Evolutionary conservation across 2,329 filamentous ascomycete genomes (phyloP).

Genomic region (Pseudogymnoascus sp.): DNA sequence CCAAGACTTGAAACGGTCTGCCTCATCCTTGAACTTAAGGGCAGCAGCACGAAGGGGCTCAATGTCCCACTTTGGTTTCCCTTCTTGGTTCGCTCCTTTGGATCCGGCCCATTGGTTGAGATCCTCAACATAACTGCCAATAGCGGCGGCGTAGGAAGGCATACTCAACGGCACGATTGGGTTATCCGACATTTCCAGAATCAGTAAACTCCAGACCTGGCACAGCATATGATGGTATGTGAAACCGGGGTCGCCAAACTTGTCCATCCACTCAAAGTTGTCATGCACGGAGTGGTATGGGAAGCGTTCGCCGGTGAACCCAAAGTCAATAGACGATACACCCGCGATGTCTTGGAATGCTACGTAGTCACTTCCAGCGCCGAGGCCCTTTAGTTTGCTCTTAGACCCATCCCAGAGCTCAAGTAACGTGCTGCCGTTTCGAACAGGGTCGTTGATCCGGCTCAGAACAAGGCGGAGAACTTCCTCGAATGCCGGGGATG

Average conservation of each 20-base stretch:
- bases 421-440: constrained; percentile 59
- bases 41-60: constrained; percentile 56
- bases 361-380: constrained; percentile 72
- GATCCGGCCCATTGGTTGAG: constrained; percentile 57
- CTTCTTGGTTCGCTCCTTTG: constrained; percentile 45
- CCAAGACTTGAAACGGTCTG: constrained; percentile 64
- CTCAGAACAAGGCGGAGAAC: constrained; percentile 65
- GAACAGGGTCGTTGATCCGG: constrained; percentile 62
- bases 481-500: constrained; percentile 70
- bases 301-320: constrained; percentile 59
- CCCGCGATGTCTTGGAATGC: constrained; percentile 89
- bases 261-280: constrained; percentile 77
- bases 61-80: constrained; percentile 27
- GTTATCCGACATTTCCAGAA: constrained; percentile 75
- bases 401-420: constrained; percentile 65
- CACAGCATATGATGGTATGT: constrained; percentile 70
- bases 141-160: constrained; percentile 57
- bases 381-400: constrained; percentile 57
- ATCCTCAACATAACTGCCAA: constrained; percentile 58
- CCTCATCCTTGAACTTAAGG: constrained; percentile 48
- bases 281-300: constrained; percentile 84
- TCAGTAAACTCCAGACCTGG: constrained; percentile 71
- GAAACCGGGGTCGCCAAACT: constrained; percentile 74
- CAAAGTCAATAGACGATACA: constrained; percentile 77
- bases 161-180: constrained; percentile 79